These are phyloP conservation scores for Peronosclerospora sorghi DNA, from an alignment of 352 stramenopile species.

Conservation along the genomic window DNA sequence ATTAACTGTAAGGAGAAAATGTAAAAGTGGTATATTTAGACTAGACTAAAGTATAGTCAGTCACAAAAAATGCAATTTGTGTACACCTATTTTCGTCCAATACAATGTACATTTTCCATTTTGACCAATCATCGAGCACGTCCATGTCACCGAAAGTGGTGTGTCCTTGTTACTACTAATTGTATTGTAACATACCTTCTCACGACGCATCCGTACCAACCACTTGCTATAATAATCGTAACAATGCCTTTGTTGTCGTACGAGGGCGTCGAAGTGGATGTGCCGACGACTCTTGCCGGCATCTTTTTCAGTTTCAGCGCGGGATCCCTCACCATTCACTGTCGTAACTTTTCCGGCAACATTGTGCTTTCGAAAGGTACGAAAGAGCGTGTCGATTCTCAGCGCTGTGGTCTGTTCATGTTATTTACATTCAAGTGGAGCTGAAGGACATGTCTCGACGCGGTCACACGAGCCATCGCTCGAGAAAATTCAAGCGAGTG, in stretches of 20 bases:
- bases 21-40: too few relatives aligned
- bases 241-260: slow-evolving; percentile 62
- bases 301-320: slow-evolving; percentile 56
- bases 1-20: too few relatives aligned
- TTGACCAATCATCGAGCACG: too few relatives aligned
- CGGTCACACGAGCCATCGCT: not conserved
- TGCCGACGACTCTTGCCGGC: slow-evolving; percentile 41
- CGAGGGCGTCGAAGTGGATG: slow-evolving; percentile 68
- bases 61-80: too few relatives aligned
- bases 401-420: not conserved
- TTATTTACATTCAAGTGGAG: not conserved
- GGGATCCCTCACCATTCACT: slow-evolving; percentile 57
- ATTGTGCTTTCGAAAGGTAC: slow-evolving; percentile 53
- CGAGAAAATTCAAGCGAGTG: slow-evolving; percentile 2
- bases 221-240: too few relatives aligned
- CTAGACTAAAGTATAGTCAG: too few relatives aligned
- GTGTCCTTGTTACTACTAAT: too few relatives aligned
- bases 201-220: too few relatives aligned
- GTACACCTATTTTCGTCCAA: too few relatives aligned
- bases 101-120: too few relatives aligned
- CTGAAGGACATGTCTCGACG: slow-evolving; percentile 5
- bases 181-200: too few relatives aligned
- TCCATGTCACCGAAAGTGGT: too few relatives aligned
- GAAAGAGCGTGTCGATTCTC: not conserved
- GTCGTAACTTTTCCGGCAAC: slow-evolving; percentile 56